A percentile compares a stretch with the other conserved stretches of the same genome.
Evolutionary conservation across 768 basidiomycete species (phyloP).

Genomic region (Cyclocybe aegerita): DNA sequence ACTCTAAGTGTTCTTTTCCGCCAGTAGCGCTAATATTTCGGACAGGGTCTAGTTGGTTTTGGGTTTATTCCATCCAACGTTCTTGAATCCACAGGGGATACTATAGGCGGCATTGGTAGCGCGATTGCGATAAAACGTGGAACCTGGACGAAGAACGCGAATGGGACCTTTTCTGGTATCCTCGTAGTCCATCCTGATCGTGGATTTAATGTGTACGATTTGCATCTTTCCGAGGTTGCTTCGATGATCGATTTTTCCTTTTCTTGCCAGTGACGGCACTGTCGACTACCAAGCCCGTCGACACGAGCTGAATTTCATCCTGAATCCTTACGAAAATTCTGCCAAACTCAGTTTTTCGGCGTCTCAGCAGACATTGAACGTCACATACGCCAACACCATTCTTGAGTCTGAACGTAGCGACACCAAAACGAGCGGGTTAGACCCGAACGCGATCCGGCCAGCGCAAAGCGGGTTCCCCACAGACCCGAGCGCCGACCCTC

Average conservation of each 20-base stretch:
- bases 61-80: conserved; percentile 61
- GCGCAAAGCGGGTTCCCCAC: conserved; percentile 29
- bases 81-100: conserved; percentile 56
- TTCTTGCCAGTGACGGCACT: conserved; percentile 41
- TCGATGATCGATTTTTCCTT: not conserved
- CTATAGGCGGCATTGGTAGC: conserved; percentile 62
- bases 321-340: conserved; percentile 55
- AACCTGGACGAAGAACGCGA: conserved; percentile 34
- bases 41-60: conserved; percentile 56
- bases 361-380: conserved; percentile 50
- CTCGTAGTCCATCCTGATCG: conserved; percentile 56
- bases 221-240: not conserved
- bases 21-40: no score
- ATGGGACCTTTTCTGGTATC: conserved; percentile 48
- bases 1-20: no score
- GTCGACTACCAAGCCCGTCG: conserved; percentile 64
- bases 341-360: conserved; percentile 44
- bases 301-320: conserved; percentile 57
- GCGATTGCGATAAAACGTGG: conserved; percentile 56
- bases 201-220: conserved; percentile 56
- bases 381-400: conserved; percentile 50
- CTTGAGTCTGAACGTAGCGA: conserved; percentile 48
- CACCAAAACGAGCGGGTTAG: conserved; percentile 53
- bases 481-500: conserved; percentile 36
- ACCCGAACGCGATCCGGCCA: conserved; percentile 46